Percentiles rank a stretch among this genome's conserved stretches.
These are phyloP conservation scores for Serpula lacrymans DNA, from an alignment of 768 basidiomycete species.

Conservation along the genomic window DNA sequence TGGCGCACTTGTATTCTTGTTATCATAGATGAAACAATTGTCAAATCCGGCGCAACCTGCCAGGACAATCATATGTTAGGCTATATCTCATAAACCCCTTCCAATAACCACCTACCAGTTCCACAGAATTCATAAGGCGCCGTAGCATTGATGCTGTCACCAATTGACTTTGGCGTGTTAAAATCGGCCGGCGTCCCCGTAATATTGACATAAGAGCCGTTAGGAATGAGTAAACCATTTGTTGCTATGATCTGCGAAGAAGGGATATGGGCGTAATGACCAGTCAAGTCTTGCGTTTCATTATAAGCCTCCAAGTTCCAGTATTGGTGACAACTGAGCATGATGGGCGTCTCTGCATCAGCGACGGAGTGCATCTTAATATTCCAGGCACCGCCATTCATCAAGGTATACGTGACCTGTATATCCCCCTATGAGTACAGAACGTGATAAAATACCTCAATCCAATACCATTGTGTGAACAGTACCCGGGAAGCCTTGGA, in stretches of 20 bases:
- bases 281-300: conserved; percentile 36
- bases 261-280: conserved; percentile 34
- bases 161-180: conserved; percentile 38
- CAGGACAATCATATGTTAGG: neutral
- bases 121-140: conserved; percentile 34
- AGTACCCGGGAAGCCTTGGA: conserved; percentile 47
- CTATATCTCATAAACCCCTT: neutral
- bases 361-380: conserved; percentile 37
- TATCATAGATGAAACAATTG: conserved; percentile 45
- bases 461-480: conserved; percentile 29
- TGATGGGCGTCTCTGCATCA: conserved; percentile 38
- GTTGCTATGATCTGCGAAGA: conserved; percentile 38
- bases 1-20: conserved; percentile 22
- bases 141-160: conserved; percentile 34
- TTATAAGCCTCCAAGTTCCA: conserved; percentile 46
- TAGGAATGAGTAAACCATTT: conserved; percentile 39
- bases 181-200: conserved; percentile 41
- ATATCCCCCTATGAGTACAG: neutral
- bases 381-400: conserved; percentile 33
- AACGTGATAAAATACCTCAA: neutral
- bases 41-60: conserved; percentile 45
- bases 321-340: conserved; percentile 42
- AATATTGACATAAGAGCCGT: conserved; percentile 34
- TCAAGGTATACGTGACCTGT: conserved; percentile 34
- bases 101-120: conserved; percentile 25